Evolutionary conservation across 495 filamentous ascomycete genomes (phyloP), one percentile per base, ranked within the genome.

Genomic region (Bacidia rubella): DNA sequence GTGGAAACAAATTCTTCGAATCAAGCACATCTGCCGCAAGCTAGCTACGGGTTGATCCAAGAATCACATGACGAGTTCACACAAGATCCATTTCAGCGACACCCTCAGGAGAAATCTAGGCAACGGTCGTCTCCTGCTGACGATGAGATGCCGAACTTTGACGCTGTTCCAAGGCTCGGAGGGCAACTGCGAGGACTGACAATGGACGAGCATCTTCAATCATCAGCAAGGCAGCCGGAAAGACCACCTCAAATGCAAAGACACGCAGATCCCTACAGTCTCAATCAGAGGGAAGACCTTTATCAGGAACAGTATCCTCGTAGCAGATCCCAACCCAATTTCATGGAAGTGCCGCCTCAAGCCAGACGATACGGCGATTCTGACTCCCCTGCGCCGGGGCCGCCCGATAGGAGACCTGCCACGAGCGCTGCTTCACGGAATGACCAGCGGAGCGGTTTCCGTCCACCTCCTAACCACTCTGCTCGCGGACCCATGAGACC

Each of bases 111-210:
- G 11, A 25, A 20, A 40, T 20, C 20, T 3, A 15, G 49, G 20
- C 41, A 40, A 35, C 35, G 40, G 2, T 21, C 38, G 23, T 19
- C 19, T 23, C 32, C 57, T 3, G 24, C 57, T 55, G 75, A 66
- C 32, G 68, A 69, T 24, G 83, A 88, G 11, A 81, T 82, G 68
- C 85, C 85, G 2, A 79, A 88, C 60, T 90, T 90, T 54, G 83
- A 90, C 68, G 75, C 77, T 2, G 71, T 80, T 25, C 74, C 78
- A 2, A 52, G 67, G 1, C 48, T 68, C 23, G 62, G 59, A 17
- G 57, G 29, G 15, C 65, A 68, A 48, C 54, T 54, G 25, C 57
- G 60, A 19, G 67, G 63, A 42, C 50, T 66, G 52, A 48, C 70
- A 45, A 67, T 76, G 51, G 75, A 81, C 53, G 69, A 74, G 54